Evolutionary conservation across 768 basidiomycete genomes (phyloP).

Genomic region (Sarcodon sp.): DNA sequence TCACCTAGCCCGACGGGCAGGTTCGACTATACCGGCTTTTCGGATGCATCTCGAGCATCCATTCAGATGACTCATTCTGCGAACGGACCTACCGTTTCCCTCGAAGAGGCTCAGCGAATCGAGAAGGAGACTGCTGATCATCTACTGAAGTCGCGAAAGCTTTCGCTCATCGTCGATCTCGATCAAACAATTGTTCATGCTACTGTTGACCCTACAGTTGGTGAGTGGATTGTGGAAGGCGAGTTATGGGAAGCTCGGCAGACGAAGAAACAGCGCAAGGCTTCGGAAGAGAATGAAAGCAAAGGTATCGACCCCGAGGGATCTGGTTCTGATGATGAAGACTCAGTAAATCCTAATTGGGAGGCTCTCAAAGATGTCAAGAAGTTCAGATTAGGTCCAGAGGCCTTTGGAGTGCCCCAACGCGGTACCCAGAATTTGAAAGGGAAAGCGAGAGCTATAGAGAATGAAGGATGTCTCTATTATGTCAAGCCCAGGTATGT

Average conservation of each 20-base stretch:
- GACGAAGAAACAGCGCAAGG: conserved; percentile 17
- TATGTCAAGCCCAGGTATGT: conserved; percentile 94
- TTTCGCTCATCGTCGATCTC: conserved; percentile 94
- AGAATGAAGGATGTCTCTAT: conserved; percentile 83
- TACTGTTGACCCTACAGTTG: conserved; percentile 96
- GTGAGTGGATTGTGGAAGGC: conserved; percentile 90
- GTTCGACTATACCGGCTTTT: conserved; percentile 75
- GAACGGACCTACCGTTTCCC: conserved; percentile 81
- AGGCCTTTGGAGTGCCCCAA: conserved; percentile 38
- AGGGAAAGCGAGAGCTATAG: conserved; percentile 52
- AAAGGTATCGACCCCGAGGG: conserved; percentile 17
- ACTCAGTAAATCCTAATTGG: conserved; percentile 84
- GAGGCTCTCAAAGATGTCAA: conserved; percentile 84
- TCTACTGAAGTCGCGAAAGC: conserved; percentile 61
- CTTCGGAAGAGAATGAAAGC: conserved; percentile 9
- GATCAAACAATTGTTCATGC: conserved; percentile 99
- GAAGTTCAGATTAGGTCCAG: conserved; percentile 80
- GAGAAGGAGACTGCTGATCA: conserved; percentile 74
- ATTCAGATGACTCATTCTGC: conserved; percentile 95
- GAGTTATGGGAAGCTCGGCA: conserved; percentile 66
- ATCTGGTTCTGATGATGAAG: conserved; percentile 9
- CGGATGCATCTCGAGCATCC: conserved; percentile 73
- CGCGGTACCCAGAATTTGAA: conserved; percentile 21
- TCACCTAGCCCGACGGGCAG: conserved; percentile 26
- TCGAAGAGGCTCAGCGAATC: conserved; percentile 84